Evolutionary conservation across 768 basidiomycete species (phyloP).

Genomic region (Lepiota venenata): DNA sequence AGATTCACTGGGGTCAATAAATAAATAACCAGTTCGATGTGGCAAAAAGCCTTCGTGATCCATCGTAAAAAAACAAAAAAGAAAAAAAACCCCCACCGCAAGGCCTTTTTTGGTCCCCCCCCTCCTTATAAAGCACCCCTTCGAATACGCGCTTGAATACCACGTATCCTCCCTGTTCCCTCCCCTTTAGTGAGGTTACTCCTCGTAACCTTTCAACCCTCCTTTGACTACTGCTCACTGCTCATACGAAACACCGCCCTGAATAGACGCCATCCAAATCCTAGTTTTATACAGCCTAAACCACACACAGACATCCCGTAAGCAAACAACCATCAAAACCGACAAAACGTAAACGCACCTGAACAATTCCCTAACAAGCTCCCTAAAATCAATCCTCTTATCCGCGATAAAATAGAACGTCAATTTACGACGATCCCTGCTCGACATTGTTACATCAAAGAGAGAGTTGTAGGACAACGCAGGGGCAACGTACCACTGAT

Average conservation of each 20-base stretch:
- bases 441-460: not conserved
- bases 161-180: no score
- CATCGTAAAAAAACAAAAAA: no score
- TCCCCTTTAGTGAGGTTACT: no score
- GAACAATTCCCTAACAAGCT: constrained; percentile 93
- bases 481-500: constrained; percentile 92
- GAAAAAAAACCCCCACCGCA: no score
- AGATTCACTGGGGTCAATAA: not conserved
- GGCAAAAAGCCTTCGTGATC: no score
- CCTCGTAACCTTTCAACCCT: no score
- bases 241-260: constrained; percentile 43
- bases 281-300: constrained; percentile 85
- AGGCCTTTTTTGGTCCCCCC: no score
- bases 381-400: constrained; percentile 93
- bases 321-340: not conserved
- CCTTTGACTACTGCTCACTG: constrained; percentile 25
- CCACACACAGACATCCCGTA: not conserved
- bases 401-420: constrained; percentile 98
- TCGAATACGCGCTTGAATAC: no score
- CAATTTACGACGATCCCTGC: constrained; percentile 94
- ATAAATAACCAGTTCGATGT: not conserved
- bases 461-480: not conserved
- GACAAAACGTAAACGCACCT: constrained; percentile 43
- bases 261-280: constrained; percentile 92
- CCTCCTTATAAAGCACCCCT: no score